A percentile compares a stretch with the other conserved stretches of the same genome.
Conservation (phyloP, 169 alveolate species). For the Plasmodium yoelii region DNA sequence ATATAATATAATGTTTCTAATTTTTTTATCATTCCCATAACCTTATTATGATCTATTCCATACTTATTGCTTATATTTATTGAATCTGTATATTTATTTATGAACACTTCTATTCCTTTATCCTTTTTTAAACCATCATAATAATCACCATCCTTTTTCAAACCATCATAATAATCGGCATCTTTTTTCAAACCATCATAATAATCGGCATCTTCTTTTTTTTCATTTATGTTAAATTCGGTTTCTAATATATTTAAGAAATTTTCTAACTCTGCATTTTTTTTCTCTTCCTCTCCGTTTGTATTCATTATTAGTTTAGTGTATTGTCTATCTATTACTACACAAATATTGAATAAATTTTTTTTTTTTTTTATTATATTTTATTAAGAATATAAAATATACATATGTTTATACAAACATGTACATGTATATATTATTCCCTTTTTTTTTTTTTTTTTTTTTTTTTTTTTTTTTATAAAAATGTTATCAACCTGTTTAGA, state of each 20-base stretch:
- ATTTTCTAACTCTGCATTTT: constrained; percentile 17
- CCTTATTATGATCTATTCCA: constrained; percentile 83
- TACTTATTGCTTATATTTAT: constrained; percentile 67
- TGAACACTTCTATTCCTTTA: constrained; percentile 50
- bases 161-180: too few relatives aligned
- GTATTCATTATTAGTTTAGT: not conserved
- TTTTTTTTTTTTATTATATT: too few relatives aligned
- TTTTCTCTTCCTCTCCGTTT: constrained; percentile 13
- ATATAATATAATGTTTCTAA: constrained; percentile 84
- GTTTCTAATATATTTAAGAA: constrained; percentile 24
- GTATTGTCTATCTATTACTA: too few relatives aligned
- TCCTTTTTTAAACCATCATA: constrained; percentile 15
- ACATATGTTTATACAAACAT: too few relatives aligned
- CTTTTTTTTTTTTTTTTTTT: too few relatives aligned
- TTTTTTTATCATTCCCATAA: constrained; percentile 84
- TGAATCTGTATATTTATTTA: constrained; percentile 54
- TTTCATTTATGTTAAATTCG: constrained; percentile 22
- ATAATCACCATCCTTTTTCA: too few relatives aligned
- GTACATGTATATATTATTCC: too few relatives aligned
- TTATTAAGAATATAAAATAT: too few relatives aligned
- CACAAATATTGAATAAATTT: too few relatives aligned
- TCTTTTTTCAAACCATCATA: too few relatives aligned
- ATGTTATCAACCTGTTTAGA: too few relatives aligned
- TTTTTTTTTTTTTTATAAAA: too few relatives aligned
- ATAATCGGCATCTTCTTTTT: constrained; percentile 7